These are phyloP conservation scores for Chloromonas sp. DNA, from an alignment of 163 green algal species.

Conservation along the genomic window DNA sequence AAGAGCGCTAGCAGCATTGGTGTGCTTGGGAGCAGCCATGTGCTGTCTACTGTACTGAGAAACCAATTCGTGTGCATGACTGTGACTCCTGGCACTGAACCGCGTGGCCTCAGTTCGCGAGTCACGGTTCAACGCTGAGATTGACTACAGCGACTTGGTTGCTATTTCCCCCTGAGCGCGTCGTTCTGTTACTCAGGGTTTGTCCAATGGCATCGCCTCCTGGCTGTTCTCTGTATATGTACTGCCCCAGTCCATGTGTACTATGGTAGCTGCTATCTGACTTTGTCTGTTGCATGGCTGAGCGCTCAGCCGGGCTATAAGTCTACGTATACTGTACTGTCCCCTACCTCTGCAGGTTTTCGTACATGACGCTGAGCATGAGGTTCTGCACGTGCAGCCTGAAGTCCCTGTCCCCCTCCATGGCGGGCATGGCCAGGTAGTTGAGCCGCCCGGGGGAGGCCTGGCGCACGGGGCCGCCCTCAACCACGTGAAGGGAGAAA, in stretches of 20 bases:
- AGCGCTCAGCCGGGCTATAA: background rate
- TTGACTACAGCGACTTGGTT: too few species aligned
- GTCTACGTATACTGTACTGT: too few species aligned
- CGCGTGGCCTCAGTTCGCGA: too few species aligned
- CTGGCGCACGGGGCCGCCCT: background rate
- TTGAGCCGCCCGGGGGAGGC: constrained; percentile 9
- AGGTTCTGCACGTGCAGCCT: constrained; percentile 34
- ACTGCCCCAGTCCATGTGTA: background rate
- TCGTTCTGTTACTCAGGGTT: too few species aligned
- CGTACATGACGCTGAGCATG: constrained; percentile 33
- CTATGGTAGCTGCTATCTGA: background rate
- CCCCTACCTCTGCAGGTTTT: constrained; percentile 27
- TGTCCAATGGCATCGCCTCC: background rate
- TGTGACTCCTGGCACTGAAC: too few species aligned
- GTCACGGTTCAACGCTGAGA: too few species aligned
- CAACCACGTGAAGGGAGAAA: constrained; percentile 41
- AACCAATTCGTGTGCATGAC: background rate
- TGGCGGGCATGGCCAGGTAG: constrained; percentile 24
- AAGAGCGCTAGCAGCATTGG: background rate
- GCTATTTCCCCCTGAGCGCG: too few species aligned
- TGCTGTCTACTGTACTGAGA: background rate
- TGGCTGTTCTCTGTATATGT: background rate
- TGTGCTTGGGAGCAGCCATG: background rate
- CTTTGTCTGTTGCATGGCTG: background rate
- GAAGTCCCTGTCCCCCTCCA: constrained; percentile 22